These are phyloP conservation scores for Solanum aculeatissimum DNA, from an alignment of 305 asterid genomes.

Conservation along the genomic window DNA sequence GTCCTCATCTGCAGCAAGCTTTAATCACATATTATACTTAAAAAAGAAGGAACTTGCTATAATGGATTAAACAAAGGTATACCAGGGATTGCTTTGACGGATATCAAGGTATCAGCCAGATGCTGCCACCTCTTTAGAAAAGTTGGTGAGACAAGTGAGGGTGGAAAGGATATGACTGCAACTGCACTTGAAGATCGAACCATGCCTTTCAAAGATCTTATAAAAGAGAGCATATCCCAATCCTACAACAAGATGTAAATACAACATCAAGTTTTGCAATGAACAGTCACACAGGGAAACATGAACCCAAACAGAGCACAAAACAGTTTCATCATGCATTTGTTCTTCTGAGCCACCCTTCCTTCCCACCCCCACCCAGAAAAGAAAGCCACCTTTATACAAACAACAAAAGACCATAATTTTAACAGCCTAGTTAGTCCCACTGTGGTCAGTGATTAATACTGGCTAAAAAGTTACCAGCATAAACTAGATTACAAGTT, in stretches of 20 bases:
- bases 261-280: background rate
- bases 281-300: background rate
- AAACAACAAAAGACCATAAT: background rate
- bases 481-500: background rate
- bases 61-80: background rate
- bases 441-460: background rate
- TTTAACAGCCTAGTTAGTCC: background rate
- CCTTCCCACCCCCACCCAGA: background rate
- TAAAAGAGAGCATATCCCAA: slow-evolving; percentile 73
- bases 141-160: slow-evolving; percentile 63
- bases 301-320: background rate
- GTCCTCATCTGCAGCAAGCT: slow-evolving; percentile 65
- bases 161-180: slow-evolving; percentile 71
- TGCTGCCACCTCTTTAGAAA: slow-evolving; percentile 81
- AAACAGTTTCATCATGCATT: background rate
- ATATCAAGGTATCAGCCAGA: slow-evolving; percentile 81
- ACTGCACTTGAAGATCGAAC: slow-evolving; percentile 73
- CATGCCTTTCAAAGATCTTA: slow-evolving; percentile 62
- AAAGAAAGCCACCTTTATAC: background rate
- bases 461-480: background rate
- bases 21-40: background rate
- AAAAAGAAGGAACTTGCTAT: background rate
- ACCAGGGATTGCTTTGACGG: slow-evolving; percentile 89
- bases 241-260: slow-evolving; percentile 31
- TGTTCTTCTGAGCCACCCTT: background rate